Evolutionary conservation across 2,329 filamentous ascomycete genomes (phyloP), one percentile per base, ranked within the genome.

Genomic region (Epichloe typhina): DNA sequence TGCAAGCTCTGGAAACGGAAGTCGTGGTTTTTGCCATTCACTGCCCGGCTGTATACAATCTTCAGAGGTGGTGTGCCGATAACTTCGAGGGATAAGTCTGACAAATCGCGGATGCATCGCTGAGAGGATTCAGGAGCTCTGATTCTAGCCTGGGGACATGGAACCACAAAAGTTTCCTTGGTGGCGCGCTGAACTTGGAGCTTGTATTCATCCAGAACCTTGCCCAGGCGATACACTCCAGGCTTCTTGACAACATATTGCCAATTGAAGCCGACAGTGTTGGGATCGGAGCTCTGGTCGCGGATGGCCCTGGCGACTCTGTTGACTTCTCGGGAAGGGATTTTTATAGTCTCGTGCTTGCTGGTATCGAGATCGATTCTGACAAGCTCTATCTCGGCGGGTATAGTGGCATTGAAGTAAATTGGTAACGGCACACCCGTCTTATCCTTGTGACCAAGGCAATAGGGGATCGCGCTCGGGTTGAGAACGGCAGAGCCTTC

Each of bases 401-500:
- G 94, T 36, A 85, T 80, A 5, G 91, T 97, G 55, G 95, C 87
- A 66, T 98, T 98, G 71, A 98, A 90, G 62, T 83, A 85, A 44
- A 98, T 86, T 1, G 91, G 93, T 33, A 98, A 71, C 48, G 77
- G 73, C 39, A 83, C 77, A 8, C 76, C 71, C 33, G 76, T 74
- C 52, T 76, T 80, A 21, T 77, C 72, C 42, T 76, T 74, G 55
- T 74, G 72, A 52, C 84, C 83, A 46, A 98, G 70, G 66, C 93
- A 98, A 66, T 93, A 93, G 0, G 89, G 78, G n/a, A 76, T 71
- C 52, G 80, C 77, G 45, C 89, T 79, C 0, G 89, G 88, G 61
- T 98, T 98, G 55, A 98, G 73, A 46, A 89, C 76, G 13, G 90
- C 93, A 46, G 90, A 93, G 72, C 94, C 94, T 73, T 98, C 93